Evolutionary conservation across 306 rosid species (phyloP), one percentile per base, ranked within the genome.

Genomic region (Trifolium subterraneum): DNA sequence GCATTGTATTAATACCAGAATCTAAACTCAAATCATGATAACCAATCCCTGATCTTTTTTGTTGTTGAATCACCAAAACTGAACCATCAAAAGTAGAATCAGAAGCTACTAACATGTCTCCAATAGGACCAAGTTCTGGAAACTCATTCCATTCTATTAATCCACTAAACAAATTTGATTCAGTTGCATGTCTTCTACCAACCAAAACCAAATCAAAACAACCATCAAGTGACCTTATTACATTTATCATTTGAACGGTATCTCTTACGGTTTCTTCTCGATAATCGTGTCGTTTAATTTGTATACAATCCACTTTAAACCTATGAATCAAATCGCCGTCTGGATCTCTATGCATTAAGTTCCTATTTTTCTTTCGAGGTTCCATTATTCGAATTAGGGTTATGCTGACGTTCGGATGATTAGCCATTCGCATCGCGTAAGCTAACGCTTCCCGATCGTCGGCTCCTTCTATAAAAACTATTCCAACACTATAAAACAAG

Each of bases 381-480:
- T 81, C 76, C 4, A 73, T 44, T 4, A 88, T 6, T 3, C 84
- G 39, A 10, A 87, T 13, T 0, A 88, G 78, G 0, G 90, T 80
- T 18, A 86, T 29, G 39, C 80, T 44, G 0, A 86, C 86, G 3
- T 64, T 73, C 0, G 80, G 85, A 16, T 77, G 73, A 7, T 69
- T 77, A 0, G 79, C 87, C 90, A 88, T 88, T 8, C 87, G 83
- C 81, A 65, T 78, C 7, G 87, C 82, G 14, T 73, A 84, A 0
- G 83, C 71, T 15, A 86, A 77, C 0, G 96, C 90, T 68, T 88
- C 96, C 0, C 96, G 87, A 14, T 90, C 93, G n/a, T 88, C 93
- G 0, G 85, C 12, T 0, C 96, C 96, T 25, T 77, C 89, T 0
- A 90, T 38, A 11, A 88, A 90, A 2, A 88, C 1, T 18, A 84